These are phyloP conservation scores for Neofusicoccum ribis DNA, from an alignment of 2,329 filamentous ascomycete genomes.

Conservation along the genomic window DNA sequence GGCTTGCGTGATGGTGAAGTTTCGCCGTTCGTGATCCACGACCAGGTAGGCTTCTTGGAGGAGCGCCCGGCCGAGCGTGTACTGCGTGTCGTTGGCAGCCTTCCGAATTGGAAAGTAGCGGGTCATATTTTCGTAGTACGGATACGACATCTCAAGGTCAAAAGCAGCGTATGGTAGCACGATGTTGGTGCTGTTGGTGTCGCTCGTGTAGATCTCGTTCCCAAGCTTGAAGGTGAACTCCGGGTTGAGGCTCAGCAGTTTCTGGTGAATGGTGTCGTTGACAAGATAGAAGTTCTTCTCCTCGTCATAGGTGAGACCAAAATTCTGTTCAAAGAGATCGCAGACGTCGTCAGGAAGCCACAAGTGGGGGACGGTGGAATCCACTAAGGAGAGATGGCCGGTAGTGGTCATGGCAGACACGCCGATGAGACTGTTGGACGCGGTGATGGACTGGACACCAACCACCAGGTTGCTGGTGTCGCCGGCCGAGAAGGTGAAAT, in stretches of 20 bases:
- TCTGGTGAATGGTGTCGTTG: slow-evolving; percentile 38
- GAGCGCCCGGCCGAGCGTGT: slow-evolving; percentile 35
- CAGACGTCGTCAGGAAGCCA: slow-evolving; percentile 38
- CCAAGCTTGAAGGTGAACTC: slow-evolving; percentile 40
- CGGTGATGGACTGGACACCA: slow-evolving; percentile 29
- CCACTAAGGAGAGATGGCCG: slow-evolving; percentile 24
- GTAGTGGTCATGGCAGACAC: slow-evolving; percentile 20
- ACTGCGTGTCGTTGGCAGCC: slow-evolving; percentile 34
- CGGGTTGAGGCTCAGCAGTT: slow-evolving; percentile 35
- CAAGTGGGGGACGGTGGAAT: slow-evolving; percentile 9
- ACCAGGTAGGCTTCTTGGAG: slow-evolving; percentile 41
- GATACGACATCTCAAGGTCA: background rate
- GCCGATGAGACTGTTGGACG: slow-evolving; percentile 11
- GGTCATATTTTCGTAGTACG: background rate
- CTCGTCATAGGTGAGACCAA: slow-evolving; percentile 41
- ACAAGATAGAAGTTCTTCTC: slow-evolving; percentile 40
- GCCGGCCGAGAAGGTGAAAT: slow-evolving; percentile 25
- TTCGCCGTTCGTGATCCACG: slow-evolving; percentile 38
- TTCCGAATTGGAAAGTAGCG: slow-evolving; percentile 41
- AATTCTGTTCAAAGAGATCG: slow-evolving; percentile 40
- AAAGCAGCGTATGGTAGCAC: slow-evolving; percentile 11
- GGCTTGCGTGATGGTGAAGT: slow-evolving; percentile 29
- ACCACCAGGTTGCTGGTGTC: slow-evolving; percentile 31
- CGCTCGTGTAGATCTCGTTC: slow-evolving; percentile 30
- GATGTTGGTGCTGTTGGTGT: slow-evolving; percentile 29